Evolutionary conservation across 164 flowering plant species (phyloP).

Genomic region (Litsea cubeba): DNA sequence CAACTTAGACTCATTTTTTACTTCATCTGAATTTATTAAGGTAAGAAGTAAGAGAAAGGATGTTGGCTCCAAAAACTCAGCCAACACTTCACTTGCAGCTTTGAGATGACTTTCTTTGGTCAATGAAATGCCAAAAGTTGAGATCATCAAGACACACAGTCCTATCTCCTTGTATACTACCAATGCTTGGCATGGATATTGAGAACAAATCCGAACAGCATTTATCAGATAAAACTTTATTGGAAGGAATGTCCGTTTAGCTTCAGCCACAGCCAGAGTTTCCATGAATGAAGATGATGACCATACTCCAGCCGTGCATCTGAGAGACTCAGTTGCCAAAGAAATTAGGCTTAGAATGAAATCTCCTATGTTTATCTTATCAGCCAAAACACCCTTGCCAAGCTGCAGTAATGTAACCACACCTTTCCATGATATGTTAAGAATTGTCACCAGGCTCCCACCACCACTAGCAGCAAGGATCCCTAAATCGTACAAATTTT

Average conservation of each 20-base stretch:
- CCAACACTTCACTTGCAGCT: conserved; percentile 51
- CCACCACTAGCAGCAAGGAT: conserved; percentile 77
- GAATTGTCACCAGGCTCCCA: conserved; percentile 67
- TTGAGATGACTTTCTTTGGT: conserved; percentile 45
- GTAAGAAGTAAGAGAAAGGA: conserved; percentile 57
- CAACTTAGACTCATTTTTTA: conserved; percentile 44
- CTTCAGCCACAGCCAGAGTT: conserved; percentile 49
- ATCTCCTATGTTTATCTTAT: conserved; percentile 48
- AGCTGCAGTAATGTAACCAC: conserved; percentile 82
- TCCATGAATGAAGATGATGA: conserved; percentile 40
- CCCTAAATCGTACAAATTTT: conserved; percentile 64
- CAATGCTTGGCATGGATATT: conserved; percentile 57
- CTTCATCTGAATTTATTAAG: conserved; percentile 53
- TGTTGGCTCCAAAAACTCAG: conserved; percentile 69
- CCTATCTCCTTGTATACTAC: conserved; percentile 48
- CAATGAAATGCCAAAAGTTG: conserved; percentile 44
- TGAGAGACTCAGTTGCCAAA: conserved; percentile 57
- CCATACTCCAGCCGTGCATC: conserved; percentile 67
- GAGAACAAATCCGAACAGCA: conserved; percentile 64
- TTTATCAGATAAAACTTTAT: conserved; percentile 78
- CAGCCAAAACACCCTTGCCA: conserved; percentile 47
- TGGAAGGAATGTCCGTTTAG: conserved; percentile 73
- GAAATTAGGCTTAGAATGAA: conserved; percentile 58
- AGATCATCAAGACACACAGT: conserved; percentile 49
- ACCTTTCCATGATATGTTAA: conserved; percentile 95